Evolutionary conservation across 1,284 basidiomycete genomes (phyloP), one percentile per base, ranked within the genome.

Genomic region (Pyrrhoderma lamaoense): DNA sequence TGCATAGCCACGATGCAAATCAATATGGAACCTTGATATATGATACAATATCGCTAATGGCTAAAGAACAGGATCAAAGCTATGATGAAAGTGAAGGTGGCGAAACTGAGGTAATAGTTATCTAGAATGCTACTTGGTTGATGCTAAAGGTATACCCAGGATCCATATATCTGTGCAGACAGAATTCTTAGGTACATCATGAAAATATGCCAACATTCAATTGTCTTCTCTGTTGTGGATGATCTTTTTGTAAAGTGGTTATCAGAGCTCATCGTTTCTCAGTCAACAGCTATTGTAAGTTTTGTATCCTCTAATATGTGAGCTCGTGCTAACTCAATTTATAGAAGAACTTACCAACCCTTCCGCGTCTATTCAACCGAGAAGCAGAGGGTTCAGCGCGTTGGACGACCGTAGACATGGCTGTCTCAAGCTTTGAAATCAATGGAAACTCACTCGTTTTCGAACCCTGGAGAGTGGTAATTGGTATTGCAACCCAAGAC

Each of bases 161-260:
- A 34, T 48, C 60, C 16, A 7, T 43, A 59, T 23, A 35, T 51
- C 4, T 48, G 63, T n/a, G 59, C 61, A 18, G 71, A 72, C 58
- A 63, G 58, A 49, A 65, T 76, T 16, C 66, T 87, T 23, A 72
- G 74, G 19, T 67, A 65, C 36, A 74, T 87, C 42, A 68, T 75
- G 42, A 78, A 76, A 58, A 60, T 86, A 8, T 70, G 67, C 13
- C 78, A 82, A 54, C 65, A 67, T 16, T 73, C 70, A 3, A 73
- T 85, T 1, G 64, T 77, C 2, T 88, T 85, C 64, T 77, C 71
- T 11, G 68, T 72, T 2, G 78, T 82, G 52, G 79, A 88, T 51
- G 74, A 76, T 44, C 63, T 89, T 8, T 75, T 88, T 57, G 64
- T 77, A 16, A 71, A 69, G 21, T 90, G 86, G 85, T 64, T 90